phyloP scores from a whole-genome alignment of 164 flowering plant species.

The Piper longum region DNA sequence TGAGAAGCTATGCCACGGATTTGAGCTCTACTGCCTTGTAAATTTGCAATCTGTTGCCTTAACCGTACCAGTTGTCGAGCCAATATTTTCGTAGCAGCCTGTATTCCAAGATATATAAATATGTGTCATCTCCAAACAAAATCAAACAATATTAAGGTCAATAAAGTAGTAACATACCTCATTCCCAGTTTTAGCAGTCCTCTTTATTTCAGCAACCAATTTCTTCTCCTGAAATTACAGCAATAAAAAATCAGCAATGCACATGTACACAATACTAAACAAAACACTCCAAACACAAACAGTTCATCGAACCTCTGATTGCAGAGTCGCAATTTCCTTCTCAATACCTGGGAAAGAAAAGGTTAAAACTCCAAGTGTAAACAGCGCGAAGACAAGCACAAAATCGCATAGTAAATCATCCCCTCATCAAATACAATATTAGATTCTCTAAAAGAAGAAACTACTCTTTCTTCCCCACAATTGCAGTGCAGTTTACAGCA shows the following conservation, averaged over 20 bases:
- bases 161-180: constrained; percentile 31
- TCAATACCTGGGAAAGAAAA: constrained; percentile 57
- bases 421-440: not conserved
- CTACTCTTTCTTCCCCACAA: too few species aligned
- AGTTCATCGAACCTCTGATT: constrained; percentile 50
- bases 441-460: too few species aligned
- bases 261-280: not conserved
- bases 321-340: constrained; percentile 68
- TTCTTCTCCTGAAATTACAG: constrained; percentile 64
- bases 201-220: constrained; percentile 87
- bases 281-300: not conserved
- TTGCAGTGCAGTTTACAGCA: too few species aligned
- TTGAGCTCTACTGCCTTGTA: constrained; percentile 91
- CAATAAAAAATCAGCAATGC: not conserved
- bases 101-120: constrained; percentile 8
- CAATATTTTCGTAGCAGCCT: constrained; percentile 79
- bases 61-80: constrained; percentile 88
- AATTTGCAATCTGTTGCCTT: constrained; percentile 75
- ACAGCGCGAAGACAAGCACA: not conserved
- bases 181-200: constrained; percentile 89
- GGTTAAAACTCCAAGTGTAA: not conserved
- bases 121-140: not conserved
- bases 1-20: constrained; percentile 90
- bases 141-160: too few species aligned
- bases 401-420: not conserved